A percentile compares a stretch with the other conserved stretches of the same genome.
Conservation (phyloP, 441 rosid genomes). For the Croton setiger region DNA sequence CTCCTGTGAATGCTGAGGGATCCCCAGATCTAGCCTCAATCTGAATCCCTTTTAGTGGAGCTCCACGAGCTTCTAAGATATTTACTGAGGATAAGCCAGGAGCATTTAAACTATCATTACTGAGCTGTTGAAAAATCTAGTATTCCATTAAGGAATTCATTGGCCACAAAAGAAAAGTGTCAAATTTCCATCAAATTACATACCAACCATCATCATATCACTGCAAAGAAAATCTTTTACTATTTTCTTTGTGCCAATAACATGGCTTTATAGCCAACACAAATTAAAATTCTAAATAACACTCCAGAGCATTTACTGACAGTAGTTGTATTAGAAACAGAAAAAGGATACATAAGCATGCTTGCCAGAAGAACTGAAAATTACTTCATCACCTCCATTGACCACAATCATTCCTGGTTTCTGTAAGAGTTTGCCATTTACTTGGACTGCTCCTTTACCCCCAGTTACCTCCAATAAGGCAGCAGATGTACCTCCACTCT, state of each 20-base stretch:
- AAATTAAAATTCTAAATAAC: not conserved
- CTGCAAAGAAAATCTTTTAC: not conserved
- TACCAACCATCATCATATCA: slow-evolving; percentile 13
- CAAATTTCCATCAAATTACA: slow-evolving; percentile 10
- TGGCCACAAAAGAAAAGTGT: slow-evolving; percentile 7
- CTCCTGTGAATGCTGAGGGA: slow-evolving; percentile 81
- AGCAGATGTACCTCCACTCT: slow-evolving; percentile 66
- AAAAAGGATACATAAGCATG: slow-evolving; percentile 99
- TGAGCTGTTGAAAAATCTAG: slow-evolving; percentile 87
- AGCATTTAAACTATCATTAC: slow-evolving; percentile 56
- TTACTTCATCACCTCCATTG: slow-evolving; percentile 89
- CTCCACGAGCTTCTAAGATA: slow-evolving; percentile 72
- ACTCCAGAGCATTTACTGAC: not conserved
- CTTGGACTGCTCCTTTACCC: slow-evolving; percentile 81
- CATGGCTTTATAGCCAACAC: not conserved
- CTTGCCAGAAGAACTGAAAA: slow-evolving; percentile 63
- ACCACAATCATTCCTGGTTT: slow-evolving; percentile 48
- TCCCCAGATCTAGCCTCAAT: slow-evolving; percentile 82
- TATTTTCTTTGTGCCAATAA: not conserved
- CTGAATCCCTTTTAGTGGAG: slow-evolving; percentile 67
- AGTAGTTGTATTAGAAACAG: slow-evolving; percentile 3
- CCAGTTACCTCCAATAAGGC: slow-evolving; percentile 76
- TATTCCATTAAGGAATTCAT: slow-evolving; percentile 43
- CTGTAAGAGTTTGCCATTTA: slow-evolving; percentile 62
- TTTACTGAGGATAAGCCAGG: slow-evolving; percentile 57